Evolutionary conservation across 2,329 filamentous ascomycete genomes (phyloP).

Genomic region (Pseudofabraea citricarpa): DNA sequence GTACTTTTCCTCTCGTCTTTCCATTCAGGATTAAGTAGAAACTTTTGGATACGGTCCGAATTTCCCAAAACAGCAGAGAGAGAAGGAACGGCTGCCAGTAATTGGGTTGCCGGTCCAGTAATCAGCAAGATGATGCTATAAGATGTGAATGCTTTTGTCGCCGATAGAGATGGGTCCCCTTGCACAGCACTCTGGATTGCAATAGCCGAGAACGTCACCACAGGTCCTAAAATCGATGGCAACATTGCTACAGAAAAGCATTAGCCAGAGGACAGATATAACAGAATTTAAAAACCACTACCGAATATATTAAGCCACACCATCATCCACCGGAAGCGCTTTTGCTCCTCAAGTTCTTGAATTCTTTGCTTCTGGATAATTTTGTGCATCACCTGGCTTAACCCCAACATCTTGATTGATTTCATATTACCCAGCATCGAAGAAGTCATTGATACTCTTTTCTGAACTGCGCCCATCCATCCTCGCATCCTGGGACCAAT

Average conservation of each 20-base stretch:
- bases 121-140: not conserved
- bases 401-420: conserved; percentile 36
- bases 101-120: not conserved
- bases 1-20: not conserved
- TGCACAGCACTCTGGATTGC: not conserved
- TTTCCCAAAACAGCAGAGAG: not conserved
- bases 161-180: not conserved
- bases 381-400: conserved; percentile 25
- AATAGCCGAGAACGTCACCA: not conserved
- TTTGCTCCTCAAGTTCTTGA: conserved; percentile 3
- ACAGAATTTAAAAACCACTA: too few relatives aligned
- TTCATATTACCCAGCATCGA: conserved; percentile 35
- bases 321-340: too few relatives aligned
- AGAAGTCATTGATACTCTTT: conserved; percentile 32
- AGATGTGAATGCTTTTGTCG: not conserved
- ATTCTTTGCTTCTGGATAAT: conserved; percentile 21
- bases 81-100: not conserved
- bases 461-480: conserved; percentile 34
- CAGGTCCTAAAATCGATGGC: not conserved
- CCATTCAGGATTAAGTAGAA: not conserved
- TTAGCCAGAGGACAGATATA: too few relatives aligned
- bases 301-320: not conserved
- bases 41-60: conserved; percentile 1
- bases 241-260: too few relatives aligned
- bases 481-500: too few relatives aligned